These are phyloP conservation scores for Alternaria sp. DNA, from an alignment of 2,329 filamentous ascomycete species.

Conservation along the genomic window DNA sequence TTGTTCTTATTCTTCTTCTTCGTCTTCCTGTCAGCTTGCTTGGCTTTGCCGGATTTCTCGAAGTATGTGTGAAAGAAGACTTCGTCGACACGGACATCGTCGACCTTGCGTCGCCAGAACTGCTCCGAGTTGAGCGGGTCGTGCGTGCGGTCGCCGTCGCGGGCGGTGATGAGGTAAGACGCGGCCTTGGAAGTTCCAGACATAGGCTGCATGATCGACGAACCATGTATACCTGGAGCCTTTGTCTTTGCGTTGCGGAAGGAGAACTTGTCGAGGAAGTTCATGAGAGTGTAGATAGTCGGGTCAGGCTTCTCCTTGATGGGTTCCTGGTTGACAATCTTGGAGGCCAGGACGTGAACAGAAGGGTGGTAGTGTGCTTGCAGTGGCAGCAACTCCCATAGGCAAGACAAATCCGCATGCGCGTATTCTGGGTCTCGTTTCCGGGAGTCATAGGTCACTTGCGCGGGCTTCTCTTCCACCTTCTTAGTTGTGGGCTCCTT, in stretches of 20 bases:
- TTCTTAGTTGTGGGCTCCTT: slow-evolving; percentile 31
- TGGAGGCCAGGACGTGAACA: slow-evolving; percentile 80
- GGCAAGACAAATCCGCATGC: slow-evolving; percentile 87
- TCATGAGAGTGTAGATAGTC: slow-evolving; percentile 85
- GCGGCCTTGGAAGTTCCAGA: slow-evolving; percentile 65
- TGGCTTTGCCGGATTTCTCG: slow-evolving; percentile 65
- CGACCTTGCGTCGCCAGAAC: slow-evolving; percentile 91
- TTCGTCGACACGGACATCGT: slow-evolving; percentile 87
- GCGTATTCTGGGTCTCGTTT: slow-evolving; percentile 92
- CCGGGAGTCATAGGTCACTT: slow-evolving; percentile 74
- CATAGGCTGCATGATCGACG: slow-evolving; percentile 96
- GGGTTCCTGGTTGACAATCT: slow-evolving; percentile 70
- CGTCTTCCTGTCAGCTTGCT: slow-evolving; percentile 62
- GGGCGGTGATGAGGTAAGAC: slow-evolving; percentile 66
- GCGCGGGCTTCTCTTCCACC: slow-evolving; percentile 19
- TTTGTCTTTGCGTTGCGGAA: slow-evolving; percentile 88
- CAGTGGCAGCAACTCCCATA: slow-evolving; percentile 90
- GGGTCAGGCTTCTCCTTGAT: slow-evolving; percentile 89
- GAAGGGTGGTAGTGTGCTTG: slow-evolving; percentile 90
- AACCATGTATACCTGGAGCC: slow-evolving; percentile 67
- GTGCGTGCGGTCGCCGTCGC: slow-evolving; percentile 63
- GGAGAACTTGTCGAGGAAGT: slow-evolving; percentile 98
- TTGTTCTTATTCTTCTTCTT: slow-evolving; percentile 57
- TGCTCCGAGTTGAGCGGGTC: slow-evolving; percentile 80
- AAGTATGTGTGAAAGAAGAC: slow-evolving; percentile 99